These are phyloP conservation scores for Saccharomycopsis capsularis DNA, from an alignment of 805 yeast genomes.

Conservation along the genomic window DNA sequence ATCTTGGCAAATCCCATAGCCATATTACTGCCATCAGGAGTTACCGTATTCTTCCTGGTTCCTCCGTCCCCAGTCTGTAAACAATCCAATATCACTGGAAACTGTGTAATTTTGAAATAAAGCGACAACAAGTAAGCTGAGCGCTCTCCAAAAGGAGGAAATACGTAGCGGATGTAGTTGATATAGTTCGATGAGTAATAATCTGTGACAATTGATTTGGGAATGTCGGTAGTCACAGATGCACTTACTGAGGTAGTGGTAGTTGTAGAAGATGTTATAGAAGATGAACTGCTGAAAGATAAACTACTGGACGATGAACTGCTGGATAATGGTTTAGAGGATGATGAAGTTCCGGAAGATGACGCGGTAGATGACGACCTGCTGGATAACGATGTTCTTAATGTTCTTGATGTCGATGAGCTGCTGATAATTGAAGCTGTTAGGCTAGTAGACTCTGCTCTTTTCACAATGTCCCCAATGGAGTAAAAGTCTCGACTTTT, in stretches of 20 bases:
- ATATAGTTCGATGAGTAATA: conserved; percentile 14
- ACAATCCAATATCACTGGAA: conserved; percentile 28
- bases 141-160: conserved; percentile 31
- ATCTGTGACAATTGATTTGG: conserved; percentile 14
- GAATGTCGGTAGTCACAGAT: conserved; percentile 1
- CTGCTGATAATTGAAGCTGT: conserved; percentile 1
- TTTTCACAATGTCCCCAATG: not conserved
- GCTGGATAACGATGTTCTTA: not conserved
- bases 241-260: conserved; percentile 2
- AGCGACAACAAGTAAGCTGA: conserved; percentile 7
- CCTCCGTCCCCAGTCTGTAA: conserved; percentile 37
- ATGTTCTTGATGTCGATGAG: conserved; percentile 5
- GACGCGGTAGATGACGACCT: not conserved
- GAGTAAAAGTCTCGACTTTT: too few species aligned
- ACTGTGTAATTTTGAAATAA: conserved; percentile 24
- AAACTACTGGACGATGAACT: not conserved
- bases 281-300: not conserved
- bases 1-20: conserved; percentile 48
- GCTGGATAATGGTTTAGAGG: too few species aligned
- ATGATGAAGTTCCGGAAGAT: not conserved
- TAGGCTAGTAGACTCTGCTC: not conserved
- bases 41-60: conserved; percentile 31
- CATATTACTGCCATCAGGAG: conserved; percentile 34
- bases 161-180: conserved; percentile 29
- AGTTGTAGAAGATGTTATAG: not conserved